Evolutionary conservation across 2,329 filamentous ascomycete species (phyloP).

Genomic region (Calycina herbarum): DNA sequence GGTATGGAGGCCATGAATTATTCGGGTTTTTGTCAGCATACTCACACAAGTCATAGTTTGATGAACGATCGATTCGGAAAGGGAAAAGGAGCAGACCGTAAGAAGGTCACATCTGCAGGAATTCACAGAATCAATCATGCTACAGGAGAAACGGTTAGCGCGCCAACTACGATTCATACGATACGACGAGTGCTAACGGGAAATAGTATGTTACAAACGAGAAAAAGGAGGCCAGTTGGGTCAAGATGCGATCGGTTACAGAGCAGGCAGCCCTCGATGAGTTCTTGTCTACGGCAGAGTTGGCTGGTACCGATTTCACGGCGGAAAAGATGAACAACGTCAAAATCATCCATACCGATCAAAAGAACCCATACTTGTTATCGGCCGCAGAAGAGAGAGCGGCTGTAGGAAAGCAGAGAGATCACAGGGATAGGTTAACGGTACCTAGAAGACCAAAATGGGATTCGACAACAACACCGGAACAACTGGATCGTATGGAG

Average conservation of each 20-base stretch:
- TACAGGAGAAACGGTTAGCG: conserved; percentile 71
- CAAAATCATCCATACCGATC: conserved; percentile 96
- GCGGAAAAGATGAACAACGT: conserved; percentile 99
- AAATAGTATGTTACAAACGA: conserved; percentile 83
- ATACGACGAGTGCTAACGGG: conserved; percentile 27
- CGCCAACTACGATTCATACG: not conserved
- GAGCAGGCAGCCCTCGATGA: conserved; percentile 96
- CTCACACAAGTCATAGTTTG: conserved; percentile 52
- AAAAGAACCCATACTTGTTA: conserved; percentile 91
- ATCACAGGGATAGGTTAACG: conserved; percentile 76
- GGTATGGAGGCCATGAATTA: conserved; percentile 17
- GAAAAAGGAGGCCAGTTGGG: conserved; percentile 88
- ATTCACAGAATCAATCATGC: conserved; percentile 68
- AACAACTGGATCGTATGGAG: conserved; percentile 78
- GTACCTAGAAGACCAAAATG: conserved; percentile 88
- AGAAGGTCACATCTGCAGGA: conserved; percentile 61
- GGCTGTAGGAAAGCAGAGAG: conserved; percentile 76
- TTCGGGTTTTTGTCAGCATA: not conserved
- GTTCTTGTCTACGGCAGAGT: conserved; percentile 90
- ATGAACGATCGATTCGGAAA: conserved; percentile 99
- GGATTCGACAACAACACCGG: conserved; percentile 81
- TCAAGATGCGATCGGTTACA: conserved; percentile 99
- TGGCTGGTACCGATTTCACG: conserved; percentile 98
- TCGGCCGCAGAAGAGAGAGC: conserved; percentile 80
- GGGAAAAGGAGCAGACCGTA: conserved; percentile 81